A percentile compares a stretch with the other conserved stretches of the same genome.
Conservation (phyloP, 2,329 filamentous ascomycete species). For the Nigrograna mackinnonii region DNA sequence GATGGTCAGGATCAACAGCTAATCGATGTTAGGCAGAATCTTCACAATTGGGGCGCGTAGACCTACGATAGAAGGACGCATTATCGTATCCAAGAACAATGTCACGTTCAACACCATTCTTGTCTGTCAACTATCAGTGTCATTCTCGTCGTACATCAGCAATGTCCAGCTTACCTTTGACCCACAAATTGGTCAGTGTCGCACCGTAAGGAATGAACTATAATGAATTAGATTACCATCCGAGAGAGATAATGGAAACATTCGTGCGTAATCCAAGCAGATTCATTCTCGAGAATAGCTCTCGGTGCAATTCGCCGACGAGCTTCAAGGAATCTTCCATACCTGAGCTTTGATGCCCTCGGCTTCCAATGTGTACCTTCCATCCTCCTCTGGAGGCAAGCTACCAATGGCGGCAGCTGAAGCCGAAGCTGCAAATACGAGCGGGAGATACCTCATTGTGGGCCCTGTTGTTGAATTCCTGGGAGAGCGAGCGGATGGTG, state of each 20-base stretch:
- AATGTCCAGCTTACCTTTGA: slow-evolving; percentile 26
- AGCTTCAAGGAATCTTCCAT: too few relatives aligned
- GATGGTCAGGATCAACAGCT: slow-evolving; percentile 38
- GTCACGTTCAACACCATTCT: slow-evolving; percentile 31
- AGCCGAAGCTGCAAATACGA: slow-evolving; percentile 20
- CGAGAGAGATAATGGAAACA: too few relatives aligned
- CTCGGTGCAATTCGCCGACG: too few relatives aligned
- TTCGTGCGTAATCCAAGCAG: too few relatives aligned
- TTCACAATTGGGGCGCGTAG: not conserved
- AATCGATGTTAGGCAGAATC: slow-evolving; percentile 9
- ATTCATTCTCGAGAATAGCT: too few relatives aligned
- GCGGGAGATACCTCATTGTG: slow-evolving; percentile 24
- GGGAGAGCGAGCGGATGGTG: slow-evolving; percentile 2
- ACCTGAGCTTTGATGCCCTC: slow-evolving; percentile 35
- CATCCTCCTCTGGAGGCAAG: slow-evolving; percentile 24
- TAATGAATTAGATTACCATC: not conserved
- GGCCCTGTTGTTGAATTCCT: not conserved
- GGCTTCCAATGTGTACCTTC: slow-evolving; percentile 33
- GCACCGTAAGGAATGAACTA: slow-evolving; percentile 38
- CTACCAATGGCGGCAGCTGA: slow-evolving; percentile 7
- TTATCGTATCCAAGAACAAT: slow-evolving; percentile 40
- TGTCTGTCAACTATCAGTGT: slow-evolving; percentile 23
- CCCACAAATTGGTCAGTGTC: slow-evolving; percentile 37
- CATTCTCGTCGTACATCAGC: too few relatives aligned
- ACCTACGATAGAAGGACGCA: slow-evolving; percentile 36